Evolutionary conservation across 2,329 filamentous ascomycete genomes (phyloP).

Genomic region (Pleomassaria siparia): DNA sequence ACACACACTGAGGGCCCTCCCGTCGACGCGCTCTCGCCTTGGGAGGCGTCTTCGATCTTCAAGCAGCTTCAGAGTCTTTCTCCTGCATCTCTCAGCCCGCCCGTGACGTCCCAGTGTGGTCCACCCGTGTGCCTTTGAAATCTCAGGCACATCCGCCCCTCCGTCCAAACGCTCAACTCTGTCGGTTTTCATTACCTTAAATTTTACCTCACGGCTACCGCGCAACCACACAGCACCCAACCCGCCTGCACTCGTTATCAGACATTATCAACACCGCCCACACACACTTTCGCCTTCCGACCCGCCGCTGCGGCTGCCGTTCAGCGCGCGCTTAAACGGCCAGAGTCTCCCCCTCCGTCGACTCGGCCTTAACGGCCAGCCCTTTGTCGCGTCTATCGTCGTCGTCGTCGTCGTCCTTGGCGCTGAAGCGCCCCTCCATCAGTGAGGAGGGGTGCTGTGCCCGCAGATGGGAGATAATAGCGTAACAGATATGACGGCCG

Average conservation of each 20-base stretch:
- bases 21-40: background rate
- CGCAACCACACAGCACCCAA: conserved; percentile 39
- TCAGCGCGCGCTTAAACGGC: conserved; percentile 42
- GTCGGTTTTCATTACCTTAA: conserved; percentile 52
- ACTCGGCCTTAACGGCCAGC: conserved; percentile 12
- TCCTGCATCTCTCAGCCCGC: background rate
- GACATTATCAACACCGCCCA: conserved; percentile 45
- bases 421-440: conserved; percentile 40
- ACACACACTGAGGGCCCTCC: background rate
- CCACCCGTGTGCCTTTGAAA: conserved; percentile 38
- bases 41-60: too few relatives aligned
- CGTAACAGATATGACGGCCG: conserved; percentile 47
- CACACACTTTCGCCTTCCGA: conserved; percentile 35
- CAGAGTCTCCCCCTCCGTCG: conserved; percentile 25
- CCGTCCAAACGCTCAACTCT: conserved; percentile 26
- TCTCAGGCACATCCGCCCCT: conserved; percentile 38
- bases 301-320: conserved; percentile 39
- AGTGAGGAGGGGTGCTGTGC: conserved; percentile 45
- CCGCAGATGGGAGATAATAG: conserved; percentile 55
- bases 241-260: conserved; percentile 43
- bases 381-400: conserved; percentile 34
- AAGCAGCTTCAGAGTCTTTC: background rate
- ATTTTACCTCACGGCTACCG: conserved; percentile 50
- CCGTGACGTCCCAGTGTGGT: conserved; percentile 5
- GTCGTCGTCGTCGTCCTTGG: conserved; percentile 32